Conservation (phyloP, 805 yeast species). For the Metschnikowia kunwiensis region DNA sequence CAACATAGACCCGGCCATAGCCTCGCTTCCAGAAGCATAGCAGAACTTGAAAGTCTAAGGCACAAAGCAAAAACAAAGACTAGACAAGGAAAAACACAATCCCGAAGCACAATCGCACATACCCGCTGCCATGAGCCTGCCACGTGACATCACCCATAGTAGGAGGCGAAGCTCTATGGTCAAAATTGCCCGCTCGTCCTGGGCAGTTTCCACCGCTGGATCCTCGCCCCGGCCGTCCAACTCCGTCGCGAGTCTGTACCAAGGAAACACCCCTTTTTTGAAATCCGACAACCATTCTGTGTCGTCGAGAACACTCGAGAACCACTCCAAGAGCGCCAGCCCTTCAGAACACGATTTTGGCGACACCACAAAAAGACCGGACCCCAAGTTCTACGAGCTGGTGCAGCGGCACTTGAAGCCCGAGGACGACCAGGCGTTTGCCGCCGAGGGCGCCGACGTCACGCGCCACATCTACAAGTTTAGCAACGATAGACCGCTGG, state of each 20-base stretch:
- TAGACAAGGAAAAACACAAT: too few species aligned
- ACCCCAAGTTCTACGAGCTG: constrained; percentile 12
- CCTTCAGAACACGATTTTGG: constrained; percentile 6
- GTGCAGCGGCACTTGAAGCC: constrained; percentile 15
- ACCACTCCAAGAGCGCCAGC: constrained; percentile 9
- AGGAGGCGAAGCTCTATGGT: constrained; percentile 17
- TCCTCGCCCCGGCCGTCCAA: constrained; percentile 13
- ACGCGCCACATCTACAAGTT: constrained; percentile 17
- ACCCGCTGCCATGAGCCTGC: constrained; percentile 16
- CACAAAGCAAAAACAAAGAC: too few species aligned
- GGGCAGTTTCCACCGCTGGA: constrained; percentile 10
- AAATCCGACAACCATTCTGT: constrained; percentile 11
- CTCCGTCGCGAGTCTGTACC: constrained; percentile 13
- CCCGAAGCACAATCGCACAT: too few species aligned
- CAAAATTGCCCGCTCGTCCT: constrained; percentile 14
- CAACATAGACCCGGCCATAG: too few species aligned
- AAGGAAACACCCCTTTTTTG: constrained; percentile 13
- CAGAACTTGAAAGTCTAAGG: too few species aligned
- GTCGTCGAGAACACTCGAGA: constrained; percentile 5
- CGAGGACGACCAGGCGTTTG: constrained; percentile 11
- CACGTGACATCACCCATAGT: constrained; percentile 14
- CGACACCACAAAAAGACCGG: neutral
- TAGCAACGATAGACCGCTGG: constrained; percentile 9
- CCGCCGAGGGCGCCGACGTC: constrained; percentile 21
- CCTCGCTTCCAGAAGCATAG: too few species aligned